These are phyloP conservation scores for Chlorencoelia australis DNA, from an alignment of 2,329 filamentous ascomycete genomes.

Conservation along the genomic window DNA sequence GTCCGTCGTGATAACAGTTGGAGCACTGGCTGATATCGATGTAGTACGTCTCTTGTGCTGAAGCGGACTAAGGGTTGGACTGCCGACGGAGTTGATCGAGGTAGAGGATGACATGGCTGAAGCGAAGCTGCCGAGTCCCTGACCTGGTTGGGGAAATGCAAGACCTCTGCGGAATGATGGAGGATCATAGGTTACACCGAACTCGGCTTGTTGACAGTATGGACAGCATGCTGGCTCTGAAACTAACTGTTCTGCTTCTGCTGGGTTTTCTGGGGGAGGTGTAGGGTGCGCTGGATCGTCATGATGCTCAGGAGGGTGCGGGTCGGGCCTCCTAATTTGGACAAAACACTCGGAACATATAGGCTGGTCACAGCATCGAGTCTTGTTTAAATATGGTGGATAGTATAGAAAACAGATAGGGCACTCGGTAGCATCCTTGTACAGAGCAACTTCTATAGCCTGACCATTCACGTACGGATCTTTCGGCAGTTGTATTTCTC, in stretches of 20 bases:
- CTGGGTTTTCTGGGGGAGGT: conserved; percentile 19
- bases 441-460: conserved; percentile 81
- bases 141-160: conserved; percentile 47
- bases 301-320: conserved; percentile 73
- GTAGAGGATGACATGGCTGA: conserved; percentile 82
- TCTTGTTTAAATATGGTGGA: conserved; percentile 87
- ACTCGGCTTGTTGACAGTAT: conserved; percentile 90
- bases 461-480: conserved; percentile 93
- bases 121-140: conserved; percentile 41
- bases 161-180: conserved; percentile 83
- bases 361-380: conserved; percentile 86
- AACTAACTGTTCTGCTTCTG: conserved; percentile 56
- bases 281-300: conserved; percentile 20
- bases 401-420: conserved; percentile 97
- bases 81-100: conserved; percentile 55
- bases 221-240: conserved; percentile 89
- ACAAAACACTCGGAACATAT: conserved; percentile 99
- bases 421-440: conserved; percentile 84
- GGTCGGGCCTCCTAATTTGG: conserved; percentile 91
- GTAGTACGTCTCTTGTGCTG: conserved; percentile 45
- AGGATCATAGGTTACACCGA: conserved; percentile 88
- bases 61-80: conserved; percentile 15
- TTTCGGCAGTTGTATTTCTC: conserved; percentile 68
- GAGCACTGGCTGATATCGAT: conserved; percentile 71
- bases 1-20: conserved; percentile 86